These are phyloP conservation scores for Fusarium incarnatum DNA, from an alignment of 2,329 filamentous ascomycete species.

Conservation along the genomic window DNA sequence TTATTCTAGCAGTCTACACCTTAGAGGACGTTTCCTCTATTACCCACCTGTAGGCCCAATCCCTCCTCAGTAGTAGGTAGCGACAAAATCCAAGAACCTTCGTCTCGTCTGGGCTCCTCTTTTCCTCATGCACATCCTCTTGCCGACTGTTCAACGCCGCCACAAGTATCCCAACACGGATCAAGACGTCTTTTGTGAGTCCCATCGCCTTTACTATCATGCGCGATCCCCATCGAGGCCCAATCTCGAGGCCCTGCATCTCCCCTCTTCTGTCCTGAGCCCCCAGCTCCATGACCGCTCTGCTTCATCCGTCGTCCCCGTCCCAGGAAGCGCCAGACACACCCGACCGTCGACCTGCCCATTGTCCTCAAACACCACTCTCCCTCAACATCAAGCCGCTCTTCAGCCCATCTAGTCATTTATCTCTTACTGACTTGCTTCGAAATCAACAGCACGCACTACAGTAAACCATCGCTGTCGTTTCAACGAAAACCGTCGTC, in stretches of 20 bases:
- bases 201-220: conserved; percentile 48
- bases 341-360: conserved; percentile 31
- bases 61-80: conserved; percentile 43
- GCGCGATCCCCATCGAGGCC: conserved; percentile 52
- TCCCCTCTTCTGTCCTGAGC: conserved; percentile 43
- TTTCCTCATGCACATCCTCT: conserved; percentile 59
- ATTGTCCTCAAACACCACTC: conserved; percentile 19
- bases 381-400: conserved; percentile 23
- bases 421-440: conserved; percentile 42
- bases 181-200: conserved; percentile 55
- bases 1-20: neutral
- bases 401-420: conserved; percentile 2
- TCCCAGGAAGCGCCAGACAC: conserved; percentile 41
- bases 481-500: conserved; percentile 41
- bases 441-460: conserved; percentile 18
- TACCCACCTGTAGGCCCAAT: neutral
- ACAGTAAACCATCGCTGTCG: conserved; percentile 24
- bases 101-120: conserved; percentile 54
- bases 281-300: conserved; percentile 37
- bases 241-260: conserved; percentile 43
- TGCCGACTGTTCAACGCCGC: conserved; percentile 50
- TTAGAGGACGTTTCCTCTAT: neutral
- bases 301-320: conserved; percentile 45
- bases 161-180: conserved; percentile 50
- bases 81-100: conserved; percentile 57